Base-by-base conservation (phyloP, 306 rosid genomes). In the Vigna unguiculata region DNA sequence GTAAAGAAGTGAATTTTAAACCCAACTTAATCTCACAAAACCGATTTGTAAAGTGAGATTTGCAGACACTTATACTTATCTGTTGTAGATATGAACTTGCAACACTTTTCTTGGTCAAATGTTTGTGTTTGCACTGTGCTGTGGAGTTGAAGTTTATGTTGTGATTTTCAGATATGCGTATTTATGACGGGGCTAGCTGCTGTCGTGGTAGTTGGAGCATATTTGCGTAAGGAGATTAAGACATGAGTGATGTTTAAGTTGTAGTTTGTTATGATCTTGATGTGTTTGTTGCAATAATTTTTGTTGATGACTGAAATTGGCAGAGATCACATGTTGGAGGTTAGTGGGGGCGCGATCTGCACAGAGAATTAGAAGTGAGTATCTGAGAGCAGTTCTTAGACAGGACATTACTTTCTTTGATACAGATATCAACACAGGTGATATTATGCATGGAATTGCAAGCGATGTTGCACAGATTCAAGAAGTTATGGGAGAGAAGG, bases 401-500 rank as follows among this genome's bases (percentile, higher is more conserved):
- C 96, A 94, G 71, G 96, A 91, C 78, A 77, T 91, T 36, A 84
- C 85, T 73, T 86, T 87, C 41, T 94, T 87, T 40, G 97, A 94
- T 76, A 89, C 89, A 22, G 80, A 88, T 46, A 66, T 86, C 13
- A 82, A 86, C 69, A 87, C 98, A 1, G 91, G 93, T 20, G 98
- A 90, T 65, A 83, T 94, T 11, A 94, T 89, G 98, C 97, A 91
- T 72, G 97, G 97, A 83, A 87, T 94, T 76, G 91, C 98, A 40
- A 91, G 96, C 80, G 97, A 94, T 69, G 96, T 94, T 77, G 97
- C 98, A 72, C 94, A 89, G 78, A 91, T 91, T 78, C 96, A 91
- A 86, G 98, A 94, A 86, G 97, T 90, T 71, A 89, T 89, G 94
- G 98, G 96, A 81, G 97, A 94, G 86, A 94, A 94, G 97, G 98